Base-by-base conservation (phyloP, 257 asterid genomes). In the Jaltomata sinuosa region DNA sequence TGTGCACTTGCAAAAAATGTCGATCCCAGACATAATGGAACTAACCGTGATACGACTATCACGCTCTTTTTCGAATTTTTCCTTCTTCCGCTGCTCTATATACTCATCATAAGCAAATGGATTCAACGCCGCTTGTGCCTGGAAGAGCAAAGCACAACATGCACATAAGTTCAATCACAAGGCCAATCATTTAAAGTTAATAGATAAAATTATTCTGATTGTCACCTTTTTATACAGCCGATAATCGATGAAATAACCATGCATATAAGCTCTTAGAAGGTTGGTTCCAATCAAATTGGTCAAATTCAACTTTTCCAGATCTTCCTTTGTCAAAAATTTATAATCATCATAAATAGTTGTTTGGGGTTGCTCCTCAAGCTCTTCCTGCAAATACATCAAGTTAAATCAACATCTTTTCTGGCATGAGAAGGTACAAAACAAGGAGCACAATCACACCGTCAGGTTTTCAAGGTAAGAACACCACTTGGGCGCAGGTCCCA, bases 401-500 rank as follows among this genome's bases (percentile, higher is more conserved):
- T 53, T 22, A 54, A 4, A 25, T 11, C 79, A 42, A 65, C 55
- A 69, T 87, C 38, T 84, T 64, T 16, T 86, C 61, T 76, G 42
- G 49, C 38, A 55, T 67, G 62, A 54, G 16, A 50, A 74, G 61
- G 84, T 47, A 83, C 29, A 69, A 76, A 50, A 42, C 57, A 71
- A 88, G 85, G 68, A 47, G 78, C 80, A 72, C 68, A 82, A 29
- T 8, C 91, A 82, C 83, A 96, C 98, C 84, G 98, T 96, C 87
- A 96, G 80, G 84, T 91, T 93, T 84, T 96, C 98, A 80, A 96
- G 85, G 87, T 92, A 89, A 74, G 99, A 90, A 82, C 97, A 92
- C 99, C 99, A 96, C 89, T 93, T 96, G 42, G 99, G 99, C 67
- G 98, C 99, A 74, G 97, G 98, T 72, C 99, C 99, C 71, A 96